These are phyloP conservation scores for Cyberlindnera veronae DNA, from an alignment of 805 yeast species.

Conservation along the genomic window DNA sequence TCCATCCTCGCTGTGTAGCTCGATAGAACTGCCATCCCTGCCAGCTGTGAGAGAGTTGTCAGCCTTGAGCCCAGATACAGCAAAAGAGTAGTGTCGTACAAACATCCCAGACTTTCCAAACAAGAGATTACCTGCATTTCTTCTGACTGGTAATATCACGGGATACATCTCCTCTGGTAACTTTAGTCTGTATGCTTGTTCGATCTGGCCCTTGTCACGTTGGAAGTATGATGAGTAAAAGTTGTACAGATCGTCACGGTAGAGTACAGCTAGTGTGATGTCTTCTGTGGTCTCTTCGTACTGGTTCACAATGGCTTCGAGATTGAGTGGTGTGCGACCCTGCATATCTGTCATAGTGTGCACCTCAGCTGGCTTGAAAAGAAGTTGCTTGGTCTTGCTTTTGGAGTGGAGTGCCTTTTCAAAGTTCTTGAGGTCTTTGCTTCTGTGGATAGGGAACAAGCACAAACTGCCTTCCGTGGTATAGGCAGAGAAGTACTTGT, in stretches of 20 bases:
- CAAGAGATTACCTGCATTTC: conserved; percentile 11
- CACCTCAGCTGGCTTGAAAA: conserved; percentile 15
- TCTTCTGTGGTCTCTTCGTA: conserved; percentile 9
- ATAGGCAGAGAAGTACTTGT: conserved; percentile 11
- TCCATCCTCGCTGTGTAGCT: background rate
- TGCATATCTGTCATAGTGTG: conserved; percentile 17
- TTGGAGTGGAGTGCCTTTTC: conserved; percentile 11
- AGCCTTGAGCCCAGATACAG: background rate
- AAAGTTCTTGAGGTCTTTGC: conserved; percentile 16
- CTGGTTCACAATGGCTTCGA: conserved; percentile 14
- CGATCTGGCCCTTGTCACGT: conserved; percentile 1
- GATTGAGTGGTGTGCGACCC: conserved; percentile 17
- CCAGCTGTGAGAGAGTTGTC: background rate
- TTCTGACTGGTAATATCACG: conserved; percentile 4
- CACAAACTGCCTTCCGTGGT: conserved; percentile 20
- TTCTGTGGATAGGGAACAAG: conserved; percentile 11
- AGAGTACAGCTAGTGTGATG: conserved; percentile 13
- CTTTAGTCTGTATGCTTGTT: conserved; percentile 3
- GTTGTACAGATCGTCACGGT: conserved; percentile 19
- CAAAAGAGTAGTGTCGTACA: conserved; percentile 7
- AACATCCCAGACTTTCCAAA: conserved; percentile 18
- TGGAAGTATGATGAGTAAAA: conserved; percentile 14
- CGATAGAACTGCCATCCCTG: conserved; percentile 5
- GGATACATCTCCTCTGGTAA: conserved; percentile 16
- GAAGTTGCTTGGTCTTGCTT: conserved; percentile 1